Conservation (phyloP, 1,139 yeast genomes). For the Arxiozyma heterogenica region DNA sequence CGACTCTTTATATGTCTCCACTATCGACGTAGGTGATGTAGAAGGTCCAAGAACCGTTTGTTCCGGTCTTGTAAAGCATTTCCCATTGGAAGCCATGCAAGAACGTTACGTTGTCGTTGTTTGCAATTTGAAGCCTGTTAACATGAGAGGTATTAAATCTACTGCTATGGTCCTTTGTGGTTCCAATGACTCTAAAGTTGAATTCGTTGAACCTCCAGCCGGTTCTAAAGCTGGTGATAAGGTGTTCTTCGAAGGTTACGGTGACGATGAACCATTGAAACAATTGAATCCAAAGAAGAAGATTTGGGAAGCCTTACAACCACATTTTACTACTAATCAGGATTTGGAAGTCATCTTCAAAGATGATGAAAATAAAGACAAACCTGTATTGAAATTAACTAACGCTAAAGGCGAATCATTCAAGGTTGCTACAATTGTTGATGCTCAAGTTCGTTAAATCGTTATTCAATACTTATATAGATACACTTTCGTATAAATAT, state of each 20-base stretch:
- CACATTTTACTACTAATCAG: slow-evolving; percentile 74
- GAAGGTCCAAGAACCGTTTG: slow-evolving; percentile 98
- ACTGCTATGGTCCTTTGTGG: slow-evolving; percentile 97
- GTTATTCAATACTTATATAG: not conserved
- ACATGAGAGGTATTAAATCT: slow-evolving; percentile 91
- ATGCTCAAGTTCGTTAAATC: slow-evolving; percentile 62
- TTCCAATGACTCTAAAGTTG: slow-evolving; percentile 57
- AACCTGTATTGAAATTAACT: slow-evolving; percentile 67
- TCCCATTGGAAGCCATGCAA: slow-evolving; percentile 76
- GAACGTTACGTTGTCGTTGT: slow-evolving; percentile 72
- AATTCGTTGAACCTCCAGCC: slow-evolving; percentile 89
- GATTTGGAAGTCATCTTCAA: slow-evolving; percentile 70
- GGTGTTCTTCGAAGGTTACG: slow-evolving; percentile 81
- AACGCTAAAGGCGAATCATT: slow-evolving; percentile 66
- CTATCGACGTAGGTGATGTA: slow-evolving; percentile 92
- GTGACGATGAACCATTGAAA: slow-evolving; percentile 77
- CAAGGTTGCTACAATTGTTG: slow-evolving; percentile 56
- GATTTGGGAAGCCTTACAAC: slow-evolving; percentile 93
- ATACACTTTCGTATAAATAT: too few species aligned
- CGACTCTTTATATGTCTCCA: slow-evolving; percentile 88
- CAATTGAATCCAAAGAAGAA: slow-evolving; percentile 97
- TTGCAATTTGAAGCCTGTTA: slow-evolving; percentile 83
- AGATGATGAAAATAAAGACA: slow-evolving; percentile 55
- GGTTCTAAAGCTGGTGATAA: slow-evolving; percentile 96
- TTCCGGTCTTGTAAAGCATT: slow-evolving; percentile 78